Base-by-base conservation (phyloP, 2,329 filamentous ascomycete genomes). In the Colletotrichum somersetense region DNA sequence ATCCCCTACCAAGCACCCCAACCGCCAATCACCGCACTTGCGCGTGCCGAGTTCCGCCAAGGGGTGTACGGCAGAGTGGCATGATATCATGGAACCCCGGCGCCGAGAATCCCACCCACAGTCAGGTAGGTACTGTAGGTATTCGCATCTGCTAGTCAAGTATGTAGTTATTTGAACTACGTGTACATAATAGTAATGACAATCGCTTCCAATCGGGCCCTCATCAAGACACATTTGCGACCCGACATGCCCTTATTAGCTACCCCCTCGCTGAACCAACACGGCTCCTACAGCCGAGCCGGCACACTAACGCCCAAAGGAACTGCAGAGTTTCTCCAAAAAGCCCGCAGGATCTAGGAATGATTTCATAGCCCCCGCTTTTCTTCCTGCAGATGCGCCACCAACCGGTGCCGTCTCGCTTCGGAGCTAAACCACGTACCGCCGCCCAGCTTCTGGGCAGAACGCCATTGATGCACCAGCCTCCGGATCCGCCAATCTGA, bases 31-130 rank as follows among this genome's bases (percentile, higher is more conserved):
- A 72, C 33, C 68, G 33, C 20, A 10, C 14, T 46, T 23, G 20
- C 44, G 38, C 40, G 61, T 72, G 70, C 70, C 70, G 70, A 72
- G 46, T 72, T 70, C 70, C 70, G 70, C 59, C 59, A 50, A 72
- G 70, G 66, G 70, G 59, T 59, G 40, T 46, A 72, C 26, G 59
- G 59, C 59, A 64, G 42, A 59, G 55, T 69, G 53, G 66, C 66
- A 69, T 72, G 69, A 69, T 72, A 70, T 69, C 69, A 72, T 72
- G 66, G 66, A 64, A 48, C 66, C 12, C 67, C 55, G 14, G 46
- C 53, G 70, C 61, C 70, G 66, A 72, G 66, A 62, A 58, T 62
- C 46, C 35, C 40, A 40, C 33, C 52, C 52, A 33, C 52, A 10
- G 10, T 33, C 44, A 46, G n/a, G 10, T 11, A 46, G n/a, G 6